A percentile compares a stretch with the other conserved stretches of the same genome.
phyloP scores from a whole-genome alignment of 352 stramenopile species.

The Globisporangium emineosum region DNA sequence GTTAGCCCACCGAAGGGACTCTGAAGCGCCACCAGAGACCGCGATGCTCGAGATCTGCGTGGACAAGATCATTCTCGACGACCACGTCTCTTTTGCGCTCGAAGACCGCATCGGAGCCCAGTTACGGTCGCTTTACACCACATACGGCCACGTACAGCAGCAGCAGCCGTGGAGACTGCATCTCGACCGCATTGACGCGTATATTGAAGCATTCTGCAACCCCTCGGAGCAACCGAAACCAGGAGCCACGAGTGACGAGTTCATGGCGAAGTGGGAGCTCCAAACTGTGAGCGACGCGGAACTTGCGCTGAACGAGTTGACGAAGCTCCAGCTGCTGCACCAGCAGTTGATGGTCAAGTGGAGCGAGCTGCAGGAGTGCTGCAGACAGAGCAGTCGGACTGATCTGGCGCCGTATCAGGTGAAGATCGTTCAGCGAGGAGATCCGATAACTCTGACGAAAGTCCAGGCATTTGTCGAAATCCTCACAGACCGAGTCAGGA shows the following conservation, averaged over 20 bases:
- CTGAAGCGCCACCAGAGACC: neutral
- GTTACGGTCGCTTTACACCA: conserved; percentile 48
- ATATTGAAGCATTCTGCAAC: conserved; percentile 25
- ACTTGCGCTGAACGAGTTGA: conserved; percentile 35
- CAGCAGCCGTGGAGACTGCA: conserved; percentile 44
- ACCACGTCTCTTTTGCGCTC: conserved; percentile 65
- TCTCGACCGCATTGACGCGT: conserved; percentile 44
- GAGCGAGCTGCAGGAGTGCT: conserved; percentile 49
- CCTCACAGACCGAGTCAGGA: conserved; percentile 5
- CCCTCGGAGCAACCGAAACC: neutral
- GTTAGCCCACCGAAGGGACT: neutral
- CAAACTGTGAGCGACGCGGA: conserved; percentile 35
- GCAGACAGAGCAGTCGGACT: conserved; percentile 11
- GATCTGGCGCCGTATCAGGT: conserved; percentile 10
- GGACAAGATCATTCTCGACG: conserved; percentile 63
- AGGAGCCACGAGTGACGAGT: too few species aligned
- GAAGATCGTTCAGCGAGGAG: conserved; percentile 20
- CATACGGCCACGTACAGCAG: conserved; percentile 53
- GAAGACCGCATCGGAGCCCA: conserved; percentile 64
- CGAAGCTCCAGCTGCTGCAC: conserved; percentile 48
- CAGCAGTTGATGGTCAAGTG: conserved; percentile 49
- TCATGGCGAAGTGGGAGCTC: conserved; percentile 7
- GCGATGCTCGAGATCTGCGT: conserved; percentile 52
- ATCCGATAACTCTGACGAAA: conserved; percentile 31
- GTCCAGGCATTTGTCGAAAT: conserved; percentile 47